These are phyloP conservation scores for Metschnikowia picachoensis DNA, from an alignment of 805 yeast genomes.

Conservation along the genomic window DNA sequence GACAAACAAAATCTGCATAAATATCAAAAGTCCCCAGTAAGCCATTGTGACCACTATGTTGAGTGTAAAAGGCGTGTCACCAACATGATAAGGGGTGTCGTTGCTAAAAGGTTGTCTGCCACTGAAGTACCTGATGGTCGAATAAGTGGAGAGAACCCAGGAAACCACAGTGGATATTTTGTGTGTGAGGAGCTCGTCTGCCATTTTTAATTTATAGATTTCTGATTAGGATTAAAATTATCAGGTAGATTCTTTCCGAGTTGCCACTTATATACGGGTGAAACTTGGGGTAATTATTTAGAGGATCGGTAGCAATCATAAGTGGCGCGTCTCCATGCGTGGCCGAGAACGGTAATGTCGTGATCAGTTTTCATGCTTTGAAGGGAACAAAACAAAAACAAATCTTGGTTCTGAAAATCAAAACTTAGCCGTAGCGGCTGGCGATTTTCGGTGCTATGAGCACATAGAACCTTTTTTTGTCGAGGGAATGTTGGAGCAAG, in stretches of 20 bases:
- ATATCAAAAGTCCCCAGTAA: slow-evolving; percentile 56
- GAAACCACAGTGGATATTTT: slow-evolving; percentile 50
- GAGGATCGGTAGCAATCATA: slow-evolving; percentile 3
- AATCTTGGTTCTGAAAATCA: no score
- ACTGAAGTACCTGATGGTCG: slow-evolving; percentile 52
- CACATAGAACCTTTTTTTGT: no score
- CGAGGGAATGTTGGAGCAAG: no score
- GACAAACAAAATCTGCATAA: slow-evolving; percentile 51
- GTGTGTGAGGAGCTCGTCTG: slow-evolving; percentile 24
- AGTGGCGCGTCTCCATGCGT: slow-evolving; percentile 4
- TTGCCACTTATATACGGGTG: slow-evolving; percentile 3
- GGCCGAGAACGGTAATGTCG: slow-evolving; percentile 5
- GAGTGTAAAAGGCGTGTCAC: slow-evolving; percentile 70
- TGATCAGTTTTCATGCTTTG: slow-evolving; percentile 4
- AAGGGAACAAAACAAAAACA: neutral
- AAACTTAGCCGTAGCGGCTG: no score
- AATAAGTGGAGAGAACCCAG: slow-evolving; percentile 52
- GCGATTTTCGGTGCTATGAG: no score
- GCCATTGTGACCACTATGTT: slow-evolving; percentile 44
- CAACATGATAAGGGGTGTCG: slow-evolving; percentile 47
- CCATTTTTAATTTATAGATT: neutral
- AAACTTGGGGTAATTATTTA: slow-evolving; percentile 1
- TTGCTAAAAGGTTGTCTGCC: slow-evolving; percentile 49
- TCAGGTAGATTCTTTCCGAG: neutral
- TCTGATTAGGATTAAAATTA: no score